Conservation (phyloP, 805 yeast species). For the Candida palmyrensis region DNA sequence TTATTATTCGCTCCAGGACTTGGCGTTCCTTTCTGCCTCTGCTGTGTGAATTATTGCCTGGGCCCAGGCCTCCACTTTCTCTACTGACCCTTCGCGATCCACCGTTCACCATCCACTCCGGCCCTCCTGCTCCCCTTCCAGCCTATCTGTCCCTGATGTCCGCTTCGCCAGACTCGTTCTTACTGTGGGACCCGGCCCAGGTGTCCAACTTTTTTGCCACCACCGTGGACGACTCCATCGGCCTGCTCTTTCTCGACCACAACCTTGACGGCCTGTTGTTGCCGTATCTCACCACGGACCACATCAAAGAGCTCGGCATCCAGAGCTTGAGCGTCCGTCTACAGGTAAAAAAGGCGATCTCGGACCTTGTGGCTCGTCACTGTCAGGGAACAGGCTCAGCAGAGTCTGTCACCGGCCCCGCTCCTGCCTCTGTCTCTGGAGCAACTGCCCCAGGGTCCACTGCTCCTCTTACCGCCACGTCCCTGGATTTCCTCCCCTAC, state of each 20-base stretch:
- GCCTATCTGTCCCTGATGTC: too few species aligned
- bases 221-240: conserved; percentile 10
- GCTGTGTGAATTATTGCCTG: too few species aligned
- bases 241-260: conserved; percentile 43
- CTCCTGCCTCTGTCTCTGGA: too few species aligned
- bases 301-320: conserved; percentile 71
- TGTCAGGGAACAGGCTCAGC: too few species aligned
- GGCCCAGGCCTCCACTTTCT: too few species aligned
- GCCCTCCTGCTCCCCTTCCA: background rate
- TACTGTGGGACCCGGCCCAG: conserved; percentile 43
- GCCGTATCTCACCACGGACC: conserved; percentile 62
- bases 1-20: too few species aligned
- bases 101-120: background rate
- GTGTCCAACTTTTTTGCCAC: conserved; percentile 28
- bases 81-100: background rate
- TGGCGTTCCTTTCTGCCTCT: too few species aligned
- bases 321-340: conserved; percentile 50
- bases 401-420: too few species aligned
- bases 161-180: conserved; percentile 32
- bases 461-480: conserved; percentile 21
- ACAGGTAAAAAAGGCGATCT: conserved; percentile 52
- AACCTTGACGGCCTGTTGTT: conserved; percentile 71
- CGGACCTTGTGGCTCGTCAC: conserved; percentile 42
- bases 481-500: conserved; percentile 23
- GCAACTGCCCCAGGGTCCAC: too few species aligned